These are phyloP conservation scores for Entrophospora sp. DNA, from an alignment of 192 early-diverging fungal species.

Conservation along the genomic window DNA sequence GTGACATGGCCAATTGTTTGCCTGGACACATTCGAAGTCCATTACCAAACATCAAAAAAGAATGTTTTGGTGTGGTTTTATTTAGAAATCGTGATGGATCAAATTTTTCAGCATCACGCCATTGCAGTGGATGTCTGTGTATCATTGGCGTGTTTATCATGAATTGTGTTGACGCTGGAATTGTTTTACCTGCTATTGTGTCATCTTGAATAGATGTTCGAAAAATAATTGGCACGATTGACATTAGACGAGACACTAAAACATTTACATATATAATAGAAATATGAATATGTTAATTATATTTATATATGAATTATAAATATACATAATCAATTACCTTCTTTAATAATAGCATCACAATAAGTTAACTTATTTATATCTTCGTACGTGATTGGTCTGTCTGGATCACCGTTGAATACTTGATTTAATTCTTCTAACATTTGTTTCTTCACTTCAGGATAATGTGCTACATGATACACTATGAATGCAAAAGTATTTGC, in stretches of 20 bases:
- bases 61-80: background rate
- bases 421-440: conserved; percentile 5
- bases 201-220: background rate
- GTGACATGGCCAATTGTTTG: background rate
- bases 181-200: background rate
- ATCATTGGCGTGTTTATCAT: background rate
- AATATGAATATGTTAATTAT: background rate
- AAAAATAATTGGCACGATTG: background rate
- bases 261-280: too few relatives aligned
- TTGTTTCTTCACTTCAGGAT: conserved; percentile 1
- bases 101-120: conserved; percentile 9
- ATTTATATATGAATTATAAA: background rate
- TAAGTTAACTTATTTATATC: conserved; percentile 12
- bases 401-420: background rate
- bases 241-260: background rate
- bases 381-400: background rate
- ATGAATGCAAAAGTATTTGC: conserved; percentile 14
- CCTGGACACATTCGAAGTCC: conserved; percentile 8
- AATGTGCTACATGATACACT: background rate
- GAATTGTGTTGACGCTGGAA: background rate
- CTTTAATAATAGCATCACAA: conserved; percentile 17
- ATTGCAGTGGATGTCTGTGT: background rate
- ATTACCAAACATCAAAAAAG: conserved; percentile 1
- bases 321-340: background rate
- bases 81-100: conserved; percentile 1